Evolutionary conservation across 78 protist species (phyloP).

Genomic region (Speleostelium caveatum): DNA sequence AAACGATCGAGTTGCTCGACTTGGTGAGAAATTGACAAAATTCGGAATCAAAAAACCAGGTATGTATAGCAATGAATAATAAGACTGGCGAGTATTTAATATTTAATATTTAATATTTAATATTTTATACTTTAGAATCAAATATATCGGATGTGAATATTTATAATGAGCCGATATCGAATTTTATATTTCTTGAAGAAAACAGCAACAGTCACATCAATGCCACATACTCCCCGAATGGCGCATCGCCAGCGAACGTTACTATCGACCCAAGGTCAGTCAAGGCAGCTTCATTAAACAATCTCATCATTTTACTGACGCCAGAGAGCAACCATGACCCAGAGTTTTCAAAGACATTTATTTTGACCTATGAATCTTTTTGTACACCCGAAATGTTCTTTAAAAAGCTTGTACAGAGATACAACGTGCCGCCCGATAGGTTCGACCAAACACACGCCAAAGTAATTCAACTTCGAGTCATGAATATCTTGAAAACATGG

Average conservation of each 20-base stretch:
- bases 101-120: not conserved
- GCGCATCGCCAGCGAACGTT: too few relatives aligned
- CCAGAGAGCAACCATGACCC: constrained; percentile 69
- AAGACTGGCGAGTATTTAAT: not conserved
- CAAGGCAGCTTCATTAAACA: constrained; percentile 66
- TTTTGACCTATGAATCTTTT: constrained; percentile 81
- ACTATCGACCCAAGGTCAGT: too few relatives aligned
- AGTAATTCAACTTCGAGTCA: constrained; percentile 76
- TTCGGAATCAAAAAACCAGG: constrained; percentile 37
- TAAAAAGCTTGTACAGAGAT: constrained; percentile 69
- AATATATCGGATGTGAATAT: constrained; percentile 49
- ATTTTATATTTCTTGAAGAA: constrained; percentile 55
- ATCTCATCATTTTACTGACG: constrained; percentile 38
- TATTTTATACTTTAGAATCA: not conserved
- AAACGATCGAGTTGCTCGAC: constrained; percentile 35
- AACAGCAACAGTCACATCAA: constrained; percentile 5
- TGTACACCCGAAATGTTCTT: constrained; percentile 73
- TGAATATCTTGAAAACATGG: constrained; percentile 66
- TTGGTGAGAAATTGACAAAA: constrained; percentile 49
- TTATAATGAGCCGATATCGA: constrained; percentile 66
- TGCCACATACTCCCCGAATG: not conserved
- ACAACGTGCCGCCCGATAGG: constrained; percentile 58
- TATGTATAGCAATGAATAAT: not conserved
- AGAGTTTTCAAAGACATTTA: constrained; percentile 69
- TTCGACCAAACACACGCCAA: constrained; percentile 58